A percentile compares a stretch with the other conserved stretches of the same genome.
phyloP scores from a whole-genome alignment of 768 basidiomycete genomes.

The Collybia mongolica region DNA sequence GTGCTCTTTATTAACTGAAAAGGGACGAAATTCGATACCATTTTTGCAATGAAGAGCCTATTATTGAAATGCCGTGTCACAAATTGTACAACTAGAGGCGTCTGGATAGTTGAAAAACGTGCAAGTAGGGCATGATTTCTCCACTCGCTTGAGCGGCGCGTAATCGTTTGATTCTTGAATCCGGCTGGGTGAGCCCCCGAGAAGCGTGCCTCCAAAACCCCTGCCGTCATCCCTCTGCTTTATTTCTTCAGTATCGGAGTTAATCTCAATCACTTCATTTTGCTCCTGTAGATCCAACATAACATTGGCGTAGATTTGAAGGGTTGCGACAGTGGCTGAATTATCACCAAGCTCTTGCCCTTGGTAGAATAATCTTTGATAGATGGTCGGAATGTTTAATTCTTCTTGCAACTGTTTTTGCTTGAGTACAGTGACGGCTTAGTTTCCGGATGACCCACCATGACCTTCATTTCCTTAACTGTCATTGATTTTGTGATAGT shows the following conservation, averaged over 20 bases:
- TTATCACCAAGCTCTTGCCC: slow-evolving; percentile 67
- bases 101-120: slow-evolving; percentile 55
- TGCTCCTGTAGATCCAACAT: slow-evolving; percentile 65
- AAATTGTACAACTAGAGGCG: slow-evolving; percentile 43
- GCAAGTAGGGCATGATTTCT: slow-evolving; percentile 52
- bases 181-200: slow-evolving; percentile 33
- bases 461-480: slow-evolving; percentile 76
- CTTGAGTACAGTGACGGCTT: neutral
- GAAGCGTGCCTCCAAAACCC: slow-evolving; percentile 74
- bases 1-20: neutral
- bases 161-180: neutral
- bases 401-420: slow-evolving; percentile 55
- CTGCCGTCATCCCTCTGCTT: slow-evolving; percentile 53
- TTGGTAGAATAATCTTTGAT: slow-evolving; percentile 66
- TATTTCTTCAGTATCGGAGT: slow-evolving; percentile 48
- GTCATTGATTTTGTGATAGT: slow-evolving; percentile 63
- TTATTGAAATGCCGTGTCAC: slow-evolving; percentile 41
- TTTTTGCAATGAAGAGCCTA: slow-evolving; percentile 2
- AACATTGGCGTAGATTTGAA: slow-evolving; percentile 55
- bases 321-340: slow-evolving; percentile 50
- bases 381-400: slow-evolving; percentile 70
- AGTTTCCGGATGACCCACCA: slow-evolving; percentile 41
- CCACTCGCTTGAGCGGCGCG: neutral
- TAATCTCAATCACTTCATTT: slow-evolving; percentile 56
- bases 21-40: neutral